Conservation (phyloP, 139 green algal genomes). For the Chlamydomonas applanata region DNA sequence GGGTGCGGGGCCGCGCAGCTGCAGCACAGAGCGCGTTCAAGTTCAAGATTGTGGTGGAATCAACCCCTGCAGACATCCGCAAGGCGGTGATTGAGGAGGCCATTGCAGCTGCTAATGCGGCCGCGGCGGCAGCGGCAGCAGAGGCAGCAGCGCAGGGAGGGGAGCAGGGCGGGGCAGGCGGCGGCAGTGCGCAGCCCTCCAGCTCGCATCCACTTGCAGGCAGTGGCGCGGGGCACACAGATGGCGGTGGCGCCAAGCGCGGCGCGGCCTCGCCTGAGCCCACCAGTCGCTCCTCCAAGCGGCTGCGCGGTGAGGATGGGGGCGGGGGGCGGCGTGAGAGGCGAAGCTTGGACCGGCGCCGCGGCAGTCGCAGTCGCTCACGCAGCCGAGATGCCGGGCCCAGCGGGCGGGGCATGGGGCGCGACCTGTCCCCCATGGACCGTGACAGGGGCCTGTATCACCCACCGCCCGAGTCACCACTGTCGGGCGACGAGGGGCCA, state of each 20-base stretch:
- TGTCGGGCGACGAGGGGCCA: not conserved
- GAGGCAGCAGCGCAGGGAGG: not conserved
- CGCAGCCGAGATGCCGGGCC: not conserved
- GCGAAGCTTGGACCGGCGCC: not conserved
- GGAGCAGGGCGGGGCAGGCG: not conserved
- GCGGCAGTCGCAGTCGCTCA: not conserved
- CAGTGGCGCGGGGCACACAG: not conserved
- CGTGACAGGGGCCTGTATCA: not conserved
- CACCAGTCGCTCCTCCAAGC: not conserved
- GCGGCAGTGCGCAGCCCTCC: not conserved
- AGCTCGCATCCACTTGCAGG: too few relatives aligned
- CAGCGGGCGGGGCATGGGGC: too few relatives aligned
- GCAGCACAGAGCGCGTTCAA: slow-evolving; percentile 13
- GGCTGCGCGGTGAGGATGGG: not conserved
- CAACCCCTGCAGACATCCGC: slow-evolving; percentile 19
- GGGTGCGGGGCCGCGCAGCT: too few relatives aligned
- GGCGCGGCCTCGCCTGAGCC: too few relatives aligned
- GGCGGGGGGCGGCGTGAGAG: not conserved
- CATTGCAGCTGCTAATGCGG: not conserved
- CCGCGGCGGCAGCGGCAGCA: not conserved
- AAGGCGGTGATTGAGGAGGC: slow-evolving; percentile 1
- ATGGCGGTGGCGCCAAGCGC: too few relatives aligned
- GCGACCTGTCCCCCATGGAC: too few relatives aligned
- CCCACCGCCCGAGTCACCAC: slow-evolving; percentile 18
- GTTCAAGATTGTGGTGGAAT: slow-evolving; percentile 42